phyloP scores from a whole-genome alignment of 2,329 filamentous ascomycete genomes.

The Grosmannia penicillata region DNA sequence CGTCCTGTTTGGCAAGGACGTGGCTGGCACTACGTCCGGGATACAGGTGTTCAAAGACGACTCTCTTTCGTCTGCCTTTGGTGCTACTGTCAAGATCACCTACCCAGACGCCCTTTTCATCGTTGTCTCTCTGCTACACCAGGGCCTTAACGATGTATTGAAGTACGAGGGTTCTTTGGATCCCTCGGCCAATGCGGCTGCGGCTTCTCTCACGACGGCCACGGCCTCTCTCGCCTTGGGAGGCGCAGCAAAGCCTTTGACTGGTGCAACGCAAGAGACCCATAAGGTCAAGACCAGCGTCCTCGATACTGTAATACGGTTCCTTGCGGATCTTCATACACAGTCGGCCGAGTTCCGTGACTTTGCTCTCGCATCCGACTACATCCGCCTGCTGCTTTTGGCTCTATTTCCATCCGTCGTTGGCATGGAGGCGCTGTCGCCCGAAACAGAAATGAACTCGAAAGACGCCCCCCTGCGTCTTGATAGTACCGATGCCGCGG shows the following conservation, averaged over 20 bases:
- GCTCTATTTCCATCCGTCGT: conserved; percentile 81
- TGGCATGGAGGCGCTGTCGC: conserved; percentile 66
- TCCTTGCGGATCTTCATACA: conserved; percentile 64
- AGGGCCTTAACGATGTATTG: conserved; percentile 59
- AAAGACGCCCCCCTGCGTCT: conserved; percentile 69
- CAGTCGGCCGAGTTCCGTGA: conserved; percentile 68
- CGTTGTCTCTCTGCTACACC: conserved; percentile 75
- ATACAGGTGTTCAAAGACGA: conserved; percentile 32
- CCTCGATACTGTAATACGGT: conserved; percentile 62
- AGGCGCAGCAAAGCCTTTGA: background rate
- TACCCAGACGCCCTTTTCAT: conserved; percentile 69
- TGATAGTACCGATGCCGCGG: conserved; percentile 71
- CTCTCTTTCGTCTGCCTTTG: conserved; percentile 54
- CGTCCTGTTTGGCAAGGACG: conserved; percentile 73
- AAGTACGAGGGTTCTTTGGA: conserved; percentile 35
- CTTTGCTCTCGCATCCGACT: conserved; percentile 66
- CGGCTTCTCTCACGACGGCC: background rate
- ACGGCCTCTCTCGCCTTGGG: background rate
- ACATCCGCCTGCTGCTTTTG: conserved; percentile 63
- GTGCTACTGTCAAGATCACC: conserved; percentile 41
- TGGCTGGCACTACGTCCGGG: conserved; percentile 53
- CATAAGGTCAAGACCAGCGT: too few species aligned
- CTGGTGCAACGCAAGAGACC: too few species aligned
- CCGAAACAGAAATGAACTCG: conserved; percentile 77
- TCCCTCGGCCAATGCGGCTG: background rate